Percentiles rank a stretch among this genome's conserved stretches.
These are phyloP conservation scores for Entelexis sorbosivorans DNA, from an alignment of 1,139 yeast species.

Conservation along the genomic window DNA sequence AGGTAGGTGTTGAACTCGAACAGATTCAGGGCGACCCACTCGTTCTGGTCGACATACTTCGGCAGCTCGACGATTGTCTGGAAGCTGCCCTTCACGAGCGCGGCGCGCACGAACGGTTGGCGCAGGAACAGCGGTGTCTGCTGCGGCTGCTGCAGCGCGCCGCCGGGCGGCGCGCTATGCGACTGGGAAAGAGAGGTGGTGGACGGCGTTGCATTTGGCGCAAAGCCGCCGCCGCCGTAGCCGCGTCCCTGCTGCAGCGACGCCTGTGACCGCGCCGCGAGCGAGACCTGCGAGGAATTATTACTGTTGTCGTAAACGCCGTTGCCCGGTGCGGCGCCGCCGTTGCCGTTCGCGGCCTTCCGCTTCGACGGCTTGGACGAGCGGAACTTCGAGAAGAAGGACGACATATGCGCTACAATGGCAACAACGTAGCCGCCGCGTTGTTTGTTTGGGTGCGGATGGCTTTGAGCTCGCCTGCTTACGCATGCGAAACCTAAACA, in stretches of 20 bases:
- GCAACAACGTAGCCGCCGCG: background rate
- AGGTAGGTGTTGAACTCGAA: slow-evolving; percentile 82
- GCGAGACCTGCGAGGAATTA: slow-evolving; percentile 18
- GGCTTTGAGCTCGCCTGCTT: background rate
- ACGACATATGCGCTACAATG: slow-evolving; percentile 15
- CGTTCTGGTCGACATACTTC: slow-evolving; percentile 84
- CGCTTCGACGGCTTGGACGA: slow-evolving; percentile 18
- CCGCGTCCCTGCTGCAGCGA: slow-evolving; percentile 5
- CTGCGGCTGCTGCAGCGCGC: background rate
- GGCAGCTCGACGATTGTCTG: slow-evolving; percentile 92
- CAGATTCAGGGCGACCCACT: slow-evolving; percentile 89
- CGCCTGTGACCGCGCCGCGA: slow-evolving; percentile 13
- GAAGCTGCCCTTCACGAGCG: slow-evolving; percentile 93
- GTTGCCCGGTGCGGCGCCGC: background rate
- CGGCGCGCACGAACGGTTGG: slow-evolving; percentile 89
- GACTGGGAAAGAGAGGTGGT: slow-evolving; percentile 7
- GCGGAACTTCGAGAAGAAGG: slow-evolving; percentile 20
- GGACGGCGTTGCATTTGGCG: slow-evolving; percentile 2
- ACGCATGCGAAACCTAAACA: slow-evolving; percentile 4
- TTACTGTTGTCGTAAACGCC: slow-evolving; percentile 16
- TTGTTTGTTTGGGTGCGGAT: background rate
- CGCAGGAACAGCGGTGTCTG: slow-evolving; percentile 57
- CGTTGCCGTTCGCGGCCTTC: slow-evolving; percentile 8
- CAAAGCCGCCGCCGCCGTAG: background rate
- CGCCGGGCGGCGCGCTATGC: background rate